Base-by-base conservation (phyloP, 2,329 filamentous ascomycete species). In the Aspergillus terreus region DNA sequence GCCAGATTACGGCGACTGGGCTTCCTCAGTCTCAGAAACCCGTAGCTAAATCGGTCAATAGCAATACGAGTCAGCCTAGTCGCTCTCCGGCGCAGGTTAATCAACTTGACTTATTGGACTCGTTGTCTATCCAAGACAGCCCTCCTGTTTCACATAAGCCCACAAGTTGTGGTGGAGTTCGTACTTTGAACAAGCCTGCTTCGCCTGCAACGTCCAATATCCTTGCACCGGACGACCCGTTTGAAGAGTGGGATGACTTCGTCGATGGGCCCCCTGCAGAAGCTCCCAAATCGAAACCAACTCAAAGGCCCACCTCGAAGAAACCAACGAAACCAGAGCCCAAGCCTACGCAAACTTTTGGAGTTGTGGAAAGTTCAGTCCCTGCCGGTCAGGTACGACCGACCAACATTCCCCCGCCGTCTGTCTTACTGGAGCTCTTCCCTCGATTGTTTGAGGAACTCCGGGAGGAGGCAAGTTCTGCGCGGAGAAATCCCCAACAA, bases 401-500 rank as follows among this genome's bases (percentile, higher is more conserved):
- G 4, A 90, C 85, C 15, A 96, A 96, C 64, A 84, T 96, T 6
- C 92, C 92, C 9, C 92, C 92, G 4, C 92, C 92, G 1, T 89
- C 89, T 1, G 80, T 95, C 17, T 77, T 97, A 12, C 78, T 97
- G 19, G 85, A 88, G 7, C 71, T 90, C 6, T 90, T 96, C 58
- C 84, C 89, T 0, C 76, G 82, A 6, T 74, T 95, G 4, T 82
- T 96, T 54, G 77, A 81, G 17, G 76, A 85, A 25, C 85, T 86
- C 4, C 82, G 85, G 55, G 73, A 79, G 15, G 76, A 78, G 19
- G 77, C 92, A 1, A 85, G 90, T 68, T 82, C 83, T 58, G 82
- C 84, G 2, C 78, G 88, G 48, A 78, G 82, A 33, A 77, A 80
- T 11, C 81, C 86, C 47, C 71, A 78, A 2, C 71, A 80, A 15